A percentile compares a stretch with the other conserved stretches of the same genome.
phyloP scores from a whole-genome alignment of 1,139 yeast species.

The Suhomyces bribrorum region DNA sequence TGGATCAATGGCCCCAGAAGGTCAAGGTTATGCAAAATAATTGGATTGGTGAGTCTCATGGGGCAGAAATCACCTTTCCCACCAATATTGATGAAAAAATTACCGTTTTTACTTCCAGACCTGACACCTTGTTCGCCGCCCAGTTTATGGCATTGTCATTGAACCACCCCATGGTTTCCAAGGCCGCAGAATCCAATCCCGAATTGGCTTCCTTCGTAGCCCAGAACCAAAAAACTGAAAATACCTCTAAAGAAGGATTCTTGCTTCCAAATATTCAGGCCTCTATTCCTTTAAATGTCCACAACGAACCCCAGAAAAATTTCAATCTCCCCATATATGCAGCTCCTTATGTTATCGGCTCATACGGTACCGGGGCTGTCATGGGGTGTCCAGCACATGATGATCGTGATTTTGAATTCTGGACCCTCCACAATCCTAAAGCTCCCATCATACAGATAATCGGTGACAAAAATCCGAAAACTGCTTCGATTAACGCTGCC shows the following conservation, averaged over 20 bases:
- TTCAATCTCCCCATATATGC: conserved; percentile 69
- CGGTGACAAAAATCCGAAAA: conserved; percentile 22
- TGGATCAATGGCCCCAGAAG: conserved; percentile 81
- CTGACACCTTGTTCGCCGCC: conserved; percentile 81
- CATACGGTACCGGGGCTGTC: conserved; percentile 89
- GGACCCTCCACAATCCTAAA: conserved; percentile 62
- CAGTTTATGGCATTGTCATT: conserved; percentile 79
- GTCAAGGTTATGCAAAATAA: conserved; percentile 88
- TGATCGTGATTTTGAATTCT: conserved; percentile 75
- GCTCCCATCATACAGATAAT: conserved; percentile 45
- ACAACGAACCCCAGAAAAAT: conserved; percentile 16
- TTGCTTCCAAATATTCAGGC: conserved; percentile 48
- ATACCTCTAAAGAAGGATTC: conserved; percentile 66
- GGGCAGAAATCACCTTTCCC: conserved; percentile 65
- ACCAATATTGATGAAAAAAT: conserved; percentile 24
- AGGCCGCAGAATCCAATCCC: conserved; percentile 35
- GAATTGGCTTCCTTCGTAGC: conserved; percentile 50
- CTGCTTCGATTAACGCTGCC: neutral
- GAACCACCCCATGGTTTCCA: conserved; percentile 61
- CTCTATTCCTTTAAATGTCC: conserved; percentile 58
- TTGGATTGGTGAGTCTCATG: conserved; percentile 90
- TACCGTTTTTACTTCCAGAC: conserved; percentile 78
- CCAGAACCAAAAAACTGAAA: conserved; percentile 33
- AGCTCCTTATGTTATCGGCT: conserved; percentile 85
- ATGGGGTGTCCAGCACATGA: conserved; percentile 99